Percentiles rank a stretch among this genome's conserved stretches.
These are phyloP conservation scores for Penicillium corylophilum DNA, from an alignment of 2,329 filamentous ascomycete genomes.

Conservation along the genomic window DNA sequence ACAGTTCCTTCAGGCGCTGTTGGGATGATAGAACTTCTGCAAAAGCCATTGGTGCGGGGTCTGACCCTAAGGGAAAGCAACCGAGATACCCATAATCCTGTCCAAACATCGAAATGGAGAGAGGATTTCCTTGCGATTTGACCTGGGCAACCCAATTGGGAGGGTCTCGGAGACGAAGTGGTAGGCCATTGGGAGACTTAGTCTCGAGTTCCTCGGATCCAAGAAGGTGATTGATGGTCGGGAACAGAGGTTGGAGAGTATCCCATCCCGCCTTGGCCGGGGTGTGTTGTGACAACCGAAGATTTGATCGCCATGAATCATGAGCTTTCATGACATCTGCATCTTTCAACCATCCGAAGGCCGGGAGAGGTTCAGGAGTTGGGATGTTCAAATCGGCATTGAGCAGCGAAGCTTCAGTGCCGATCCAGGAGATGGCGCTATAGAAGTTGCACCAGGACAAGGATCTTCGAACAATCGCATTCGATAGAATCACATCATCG, in stretches of 20 bases:
- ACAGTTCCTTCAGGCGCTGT: constrained; percentile 41
- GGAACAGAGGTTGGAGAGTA: constrained; percentile 27
- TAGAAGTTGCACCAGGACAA: constrained; percentile 51
- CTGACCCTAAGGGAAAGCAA: constrained; percentile 50
- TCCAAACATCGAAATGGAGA: constrained; percentile 40
- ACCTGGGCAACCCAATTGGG: constrained; percentile 34
- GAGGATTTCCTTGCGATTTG: constrained; percentile 34
- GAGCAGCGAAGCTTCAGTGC: constrained; percentile 35
- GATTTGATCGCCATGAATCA: constrained; percentile 42
- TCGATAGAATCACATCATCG: constrained; percentile 37
- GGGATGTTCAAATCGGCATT: constrained; percentile 36
- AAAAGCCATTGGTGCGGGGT: constrained; percentile 43
- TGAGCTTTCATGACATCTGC: constrained; percentile 46
- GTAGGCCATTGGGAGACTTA: constrained; percentile 4
- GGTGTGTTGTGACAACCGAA: constrained; percentile 20
- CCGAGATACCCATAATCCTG: constrained; percentile 42
- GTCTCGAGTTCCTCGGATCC: constrained; percentile 22
- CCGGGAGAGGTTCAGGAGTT: constrained; percentile 42
- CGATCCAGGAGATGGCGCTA: constrained; percentile 48
- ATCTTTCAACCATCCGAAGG: constrained; percentile 50
- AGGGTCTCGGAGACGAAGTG: constrained; percentile 26
- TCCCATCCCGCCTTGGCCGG: constrained; percentile 26
- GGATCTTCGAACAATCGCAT: constrained; percentile 45
- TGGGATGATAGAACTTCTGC: constrained; percentile 48
- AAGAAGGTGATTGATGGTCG: constrained; percentile 26